Percentiles rank a stretch among this genome's conserved stretches.
These are phyloP conservation scores for Picochlorum sp. DNA, from an alignment of 139 green algal genomes.

Conservation along the genomic window DNA sequence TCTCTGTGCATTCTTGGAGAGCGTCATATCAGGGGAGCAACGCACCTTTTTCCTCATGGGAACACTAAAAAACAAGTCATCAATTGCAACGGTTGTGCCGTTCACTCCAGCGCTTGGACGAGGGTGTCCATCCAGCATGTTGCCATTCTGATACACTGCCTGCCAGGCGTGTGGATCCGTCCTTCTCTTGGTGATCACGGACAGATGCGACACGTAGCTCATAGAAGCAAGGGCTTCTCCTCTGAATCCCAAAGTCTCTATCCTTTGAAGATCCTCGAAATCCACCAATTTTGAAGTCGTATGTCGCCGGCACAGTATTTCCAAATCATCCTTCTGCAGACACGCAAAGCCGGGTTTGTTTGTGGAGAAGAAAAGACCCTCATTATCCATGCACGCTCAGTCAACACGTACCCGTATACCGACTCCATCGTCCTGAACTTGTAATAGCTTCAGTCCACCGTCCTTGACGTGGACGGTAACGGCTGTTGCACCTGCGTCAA, in stretches of 20 bases:
- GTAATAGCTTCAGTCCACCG: constrained; percentile 84
- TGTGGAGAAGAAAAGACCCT: background rate
- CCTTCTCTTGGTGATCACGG: constrained; percentile 81
- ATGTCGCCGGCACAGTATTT: constrained; percentile 77
- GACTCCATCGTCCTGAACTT: constrained; percentile 87
- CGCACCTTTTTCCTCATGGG: constrained; percentile 54
- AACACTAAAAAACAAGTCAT: constrained; percentile 97
- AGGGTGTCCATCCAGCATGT: constrained; percentile 52
- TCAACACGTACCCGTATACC: constrained; percentile 60
- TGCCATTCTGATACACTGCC: constrained; percentile 44
- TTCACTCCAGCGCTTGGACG: constrained; percentile 62
- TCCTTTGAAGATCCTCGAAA: constrained; percentile 81
- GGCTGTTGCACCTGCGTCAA: constrained; percentile 69
- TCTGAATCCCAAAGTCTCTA: constrained; percentile 87
- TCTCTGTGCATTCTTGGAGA: background rate
- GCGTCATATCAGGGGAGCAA: background rate
- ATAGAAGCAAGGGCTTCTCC: constrained; percentile 89
- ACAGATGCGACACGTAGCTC: constrained; percentile 79
- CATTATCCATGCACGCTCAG: background rate
- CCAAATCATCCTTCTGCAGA: constrained; percentile 70
- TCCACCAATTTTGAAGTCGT: constrained; percentile 87
- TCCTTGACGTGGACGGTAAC: constrained; percentile 75
- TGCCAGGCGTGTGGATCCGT: constrained; percentile 49
- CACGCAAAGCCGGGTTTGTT: constrained; percentile 1
- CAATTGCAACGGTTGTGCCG: constrained; percentile 84